Conservation (phyloP, 2,329 filamentous ascomycete species). For the Helicocarpus griseus region DNA sequence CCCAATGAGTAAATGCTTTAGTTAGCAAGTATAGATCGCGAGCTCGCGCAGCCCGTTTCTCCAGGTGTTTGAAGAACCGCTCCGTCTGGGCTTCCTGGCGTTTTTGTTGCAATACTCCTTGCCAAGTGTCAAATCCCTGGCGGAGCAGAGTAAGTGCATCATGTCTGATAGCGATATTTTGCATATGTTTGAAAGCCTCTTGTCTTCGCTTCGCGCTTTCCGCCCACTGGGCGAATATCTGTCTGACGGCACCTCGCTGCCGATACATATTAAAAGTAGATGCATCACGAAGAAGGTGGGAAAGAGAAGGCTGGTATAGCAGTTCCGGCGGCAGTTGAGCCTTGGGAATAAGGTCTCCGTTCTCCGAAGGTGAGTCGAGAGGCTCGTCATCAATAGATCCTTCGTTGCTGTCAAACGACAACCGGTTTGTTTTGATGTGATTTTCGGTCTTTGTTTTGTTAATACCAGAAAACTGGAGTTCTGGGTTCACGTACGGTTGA, state of each 20-base stretch:
- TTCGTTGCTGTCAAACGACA: slow-evolving; percentile 9
- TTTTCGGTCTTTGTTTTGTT: neutral
- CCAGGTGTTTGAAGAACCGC: slow-evolving; percentile 46
- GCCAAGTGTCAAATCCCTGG: slow-evolving; percentile 45
- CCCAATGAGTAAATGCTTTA: slow-evolving; percentile 62
- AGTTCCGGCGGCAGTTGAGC: slow-evolving; percentile 26
- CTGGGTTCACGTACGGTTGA: neutral
- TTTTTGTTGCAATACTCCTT: slow-evolving; percentile 29
- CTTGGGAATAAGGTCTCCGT: slow-evolving; percentile 19
- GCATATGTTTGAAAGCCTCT: slow-evolving; percentile 29
- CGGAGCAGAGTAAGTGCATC: slow-evolving; percentile 44
- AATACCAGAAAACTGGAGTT: neutral
- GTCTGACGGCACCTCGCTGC: slow-evolving; percentile 28
- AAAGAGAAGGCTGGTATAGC: slow-evolving; percentile 41
- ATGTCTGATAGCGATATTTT: slow-evolving; percentile 37
- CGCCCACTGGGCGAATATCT: slow-evolving; percentile 40
- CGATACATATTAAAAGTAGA: slow-evolving; percentile 38
- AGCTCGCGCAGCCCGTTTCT: slow-evolving; percentile 52
- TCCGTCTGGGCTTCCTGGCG: slow-evolving; percentile 39
- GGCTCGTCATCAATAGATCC: slow-evolving; percentile 13
- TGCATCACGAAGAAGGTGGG: slow-evolving; percentile 42
- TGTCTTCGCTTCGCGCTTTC: slow-evolving; percentile 31
- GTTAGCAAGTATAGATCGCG: slow-evolving; percentile 56
- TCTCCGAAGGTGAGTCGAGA: slow-evolving; percentile 12
- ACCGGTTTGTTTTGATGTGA: neutral